Evolutionary conservation across 179 eudicot species (phyloP).

Genomic region (Carnegiea gigantea): DNA sequence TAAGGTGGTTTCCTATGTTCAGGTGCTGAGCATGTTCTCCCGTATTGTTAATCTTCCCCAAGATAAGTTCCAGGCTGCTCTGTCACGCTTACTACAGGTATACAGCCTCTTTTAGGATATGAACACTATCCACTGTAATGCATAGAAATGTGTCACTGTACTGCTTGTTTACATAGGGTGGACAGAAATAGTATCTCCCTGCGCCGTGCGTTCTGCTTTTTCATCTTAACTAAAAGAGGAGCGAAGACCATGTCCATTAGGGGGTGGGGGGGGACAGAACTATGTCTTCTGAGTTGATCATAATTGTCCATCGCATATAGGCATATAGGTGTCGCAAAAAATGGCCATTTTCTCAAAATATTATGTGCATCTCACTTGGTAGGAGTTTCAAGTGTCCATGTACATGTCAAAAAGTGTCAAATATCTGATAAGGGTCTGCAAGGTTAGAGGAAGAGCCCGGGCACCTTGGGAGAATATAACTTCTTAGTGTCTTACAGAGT

Average conservation of each 20-base stretch:
- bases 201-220: not conserved
- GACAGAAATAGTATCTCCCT: not conserved
- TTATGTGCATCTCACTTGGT: not conserved
- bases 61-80: slow-evolving; percentile 83
- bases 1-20: slow-evolving; percentile 17
- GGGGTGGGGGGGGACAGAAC: not conserved
- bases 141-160: not conserved
- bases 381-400: not conserved
- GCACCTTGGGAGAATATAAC: not conserved
- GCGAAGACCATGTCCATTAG: not conserved
- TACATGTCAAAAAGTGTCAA: not conserved
- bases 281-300: not conserved
- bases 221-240: slow-evolving; percentile 5
- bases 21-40: slow-evolving; percentile 73
- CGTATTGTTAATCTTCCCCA: slow-evolving; percentile 70
- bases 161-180: not conserved
- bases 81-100: slow-evolving; percentile 73
- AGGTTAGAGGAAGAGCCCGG: not conserved
- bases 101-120: slow-evolving; percentile 4
- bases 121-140: not conserved
- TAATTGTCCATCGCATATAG: not conserved
- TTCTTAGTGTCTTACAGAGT: too few species aligned
- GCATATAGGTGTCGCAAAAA: not conserved
- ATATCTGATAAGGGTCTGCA: not conserved
- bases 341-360: not conserved